Conservation (phyloP, 2,329 filamentous ascomycete genomes). For the Cordyceps farinosa region DNA sequence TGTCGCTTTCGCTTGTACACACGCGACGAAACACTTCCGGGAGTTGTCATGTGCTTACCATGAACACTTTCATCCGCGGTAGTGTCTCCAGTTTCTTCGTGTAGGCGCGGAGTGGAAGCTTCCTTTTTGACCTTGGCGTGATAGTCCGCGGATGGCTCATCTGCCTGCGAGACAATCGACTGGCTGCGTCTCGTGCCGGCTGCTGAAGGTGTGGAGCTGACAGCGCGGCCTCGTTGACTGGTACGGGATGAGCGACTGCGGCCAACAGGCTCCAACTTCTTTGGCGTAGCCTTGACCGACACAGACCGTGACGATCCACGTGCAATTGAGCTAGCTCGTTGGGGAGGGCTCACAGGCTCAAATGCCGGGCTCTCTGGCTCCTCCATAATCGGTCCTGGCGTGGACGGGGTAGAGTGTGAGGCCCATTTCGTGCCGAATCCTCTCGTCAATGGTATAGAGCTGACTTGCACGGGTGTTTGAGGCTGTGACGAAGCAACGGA, state of each 20-base stretch:
- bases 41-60: conserved; percentile 36
- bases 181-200: conserved; percentile 40
- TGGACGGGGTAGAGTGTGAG: conserved; percentile 54
- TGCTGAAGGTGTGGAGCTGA: conserved; percentile 35
- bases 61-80: conserved; percentile 51
- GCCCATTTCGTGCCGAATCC: conserved; percentile 58
- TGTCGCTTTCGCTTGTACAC: conserved; percentile 56
- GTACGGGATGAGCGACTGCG: conserved; percentile 37
- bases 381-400: conserved; percentile 41
- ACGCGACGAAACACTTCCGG: conserved; percentile 36
- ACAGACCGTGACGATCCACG: conserved; percentile 29
- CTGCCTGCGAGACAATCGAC: conserved; percentile 44
- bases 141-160: conserved; percentile 46
- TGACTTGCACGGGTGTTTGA: conserved; percentile 34
- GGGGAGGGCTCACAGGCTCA: conserved; percentile 57
- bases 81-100: conserved; percentile 54
- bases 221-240: conserved; percentile 33
- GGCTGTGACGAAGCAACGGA: conserved; percentile 30
- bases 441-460: conserved; percentile 29
- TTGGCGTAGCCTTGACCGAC: conserved; percentile 18
- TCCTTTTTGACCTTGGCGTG: conserved; percentile 54
- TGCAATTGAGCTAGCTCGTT: conserved; percentile 36
- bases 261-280: conserved; percentile 20
- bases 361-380: conserved; percentile 50
- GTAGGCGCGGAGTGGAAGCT: conserved; percentile 50